A percentile compares a stretch with the other conserved stretches of the same genome.
phyloP scores from a whole-genome alignment of 306 rosid species.

The Vigna unguiculata region DNA sequence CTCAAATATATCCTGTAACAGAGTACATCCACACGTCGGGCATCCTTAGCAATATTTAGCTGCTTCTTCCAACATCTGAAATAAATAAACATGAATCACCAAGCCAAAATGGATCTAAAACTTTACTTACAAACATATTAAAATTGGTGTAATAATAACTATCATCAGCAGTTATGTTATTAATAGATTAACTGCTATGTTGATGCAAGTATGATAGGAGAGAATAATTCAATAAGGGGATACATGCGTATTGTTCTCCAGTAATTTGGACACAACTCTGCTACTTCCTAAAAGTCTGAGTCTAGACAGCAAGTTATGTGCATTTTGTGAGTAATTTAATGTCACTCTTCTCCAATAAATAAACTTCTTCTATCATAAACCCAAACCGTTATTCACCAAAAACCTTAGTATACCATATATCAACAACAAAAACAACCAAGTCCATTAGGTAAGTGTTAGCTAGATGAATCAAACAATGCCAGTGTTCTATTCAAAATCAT shows the following conservation, averaged over 20 bases:
- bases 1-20: constrained; percentile 87
- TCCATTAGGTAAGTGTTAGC: background rate
- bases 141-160: background rate
- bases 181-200: background rate
- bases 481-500: background rate
- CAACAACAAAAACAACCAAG: background rate
- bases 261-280: background rate
- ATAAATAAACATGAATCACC: constrained; percentile 45
- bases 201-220: background rate
- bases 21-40: constrained; percentile 91
- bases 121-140: constrained; percentile 26
- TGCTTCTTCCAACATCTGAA: constrained; percentile 95
- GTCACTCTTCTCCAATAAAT: background rate
- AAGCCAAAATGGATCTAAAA: constrained; percentile 44
- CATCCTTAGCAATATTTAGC: constrained; percentile 82
- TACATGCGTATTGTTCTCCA: background rate
- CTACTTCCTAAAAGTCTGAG: background rate
- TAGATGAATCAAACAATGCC: background rate
- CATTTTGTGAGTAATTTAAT: constrained; percentile 2
- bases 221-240: background rate
- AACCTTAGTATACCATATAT: background rate
- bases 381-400: constrained; percentile 16
- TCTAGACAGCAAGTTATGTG: background rate
- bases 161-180: background rate
- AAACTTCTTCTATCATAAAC: constrained; percentile 11